Evolutionary conservation across 2,329 filamentous ascomycete genomes (phyloP).

Genomic region (Aspergillus clavatus): DNA sequence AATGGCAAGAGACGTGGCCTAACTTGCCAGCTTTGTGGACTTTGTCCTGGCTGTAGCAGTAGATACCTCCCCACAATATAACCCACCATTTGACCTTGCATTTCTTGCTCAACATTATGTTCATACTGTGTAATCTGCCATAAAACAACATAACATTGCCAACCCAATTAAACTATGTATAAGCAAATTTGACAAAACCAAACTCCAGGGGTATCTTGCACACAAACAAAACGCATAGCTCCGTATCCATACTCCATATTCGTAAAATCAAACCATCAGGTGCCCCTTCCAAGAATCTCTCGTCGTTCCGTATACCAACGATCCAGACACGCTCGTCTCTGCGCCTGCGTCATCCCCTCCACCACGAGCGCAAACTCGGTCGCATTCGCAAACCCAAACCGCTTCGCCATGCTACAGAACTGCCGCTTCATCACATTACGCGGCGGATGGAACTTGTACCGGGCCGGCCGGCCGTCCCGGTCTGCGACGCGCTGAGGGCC

Average conservation of each 20-base stretch:
- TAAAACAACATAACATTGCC: too few relatives aligned
- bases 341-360: constrained; percentile 81
- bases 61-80: background rate
- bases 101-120: too few relatives aligned
- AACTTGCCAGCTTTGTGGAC: constrained; percentile 90
- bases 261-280: background rate
- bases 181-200: too few relatives aligned
- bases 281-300: constrained; percentile 39
- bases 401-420: constrained; percentile 83
- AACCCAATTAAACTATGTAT: too few relatives aligned
- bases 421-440: constrained; percentile 70
- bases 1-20: constrained; percentile 95
- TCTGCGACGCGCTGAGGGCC: constrained; percentile 10
- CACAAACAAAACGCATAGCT: background rate
- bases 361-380: constrained; percentile 86
- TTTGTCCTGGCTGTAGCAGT: constrained; percentile 79
- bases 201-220: background rate
- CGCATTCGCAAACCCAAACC: constrained; percentile 69
- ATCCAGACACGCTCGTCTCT: constrained; percentile 72
- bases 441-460: constrained; percentile 66
- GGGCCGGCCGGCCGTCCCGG: constrained; percentile 43
- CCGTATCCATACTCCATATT: background rate
- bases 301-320: constrained; percentile 70
- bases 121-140: too few relatives aligned
- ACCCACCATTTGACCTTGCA: too few relatives aligned